Evolutionary conservation across 768 basidiomycete genomes (phyloP).

Genomic region (Leccinellum rugosiceps): DNA sequence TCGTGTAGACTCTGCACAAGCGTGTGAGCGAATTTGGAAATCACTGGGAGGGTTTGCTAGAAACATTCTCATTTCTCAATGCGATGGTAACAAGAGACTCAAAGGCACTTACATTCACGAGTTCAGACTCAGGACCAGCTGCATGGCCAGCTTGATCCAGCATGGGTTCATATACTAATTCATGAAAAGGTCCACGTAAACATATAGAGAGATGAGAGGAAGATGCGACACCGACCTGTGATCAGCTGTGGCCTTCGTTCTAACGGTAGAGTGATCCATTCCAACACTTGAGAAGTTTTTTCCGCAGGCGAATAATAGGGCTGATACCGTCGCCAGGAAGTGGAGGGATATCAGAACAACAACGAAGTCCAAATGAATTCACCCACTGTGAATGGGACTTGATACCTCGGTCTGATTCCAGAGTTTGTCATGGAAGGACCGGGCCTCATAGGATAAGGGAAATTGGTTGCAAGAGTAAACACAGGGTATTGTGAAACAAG

Average conservation of each 20-base stretch:
- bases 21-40: slow-evolving; percentile 69
- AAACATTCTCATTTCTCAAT: slow-evolving; percentile 6
- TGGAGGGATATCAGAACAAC: background rate
- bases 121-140: slow-evolving; percentile 59
- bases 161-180: slow-evolving; percentile 72
- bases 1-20: slow-evolving; percentile 43
- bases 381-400: slow-evolving; percentile 16
- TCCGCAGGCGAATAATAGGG: slow-evolving; percentile 16
- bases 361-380: background rate
- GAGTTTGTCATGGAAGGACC: slow-evolving; percentile 11
- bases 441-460: slow-evolving; percentile 5
- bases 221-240: slow-evolving; percentile 41
- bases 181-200: background rate
- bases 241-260: slow-evolving; percentile 71
- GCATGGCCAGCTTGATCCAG: slow-evolving; percentile 81
- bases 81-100: background rate
- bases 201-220: background rate
- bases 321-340: background rate
- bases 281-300: slow-evolving; percentile 68
- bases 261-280: slow-evolving; percentile 67
- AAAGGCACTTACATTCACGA: slow-evolving; percentile 56
- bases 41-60: slow-evolving; percentile 56
- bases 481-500: background rate
- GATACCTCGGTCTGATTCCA: slow-evolving; percentile 12
- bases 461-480: background rate